Evolutionary conservation across 2,329 filamentous ascomycete species (phyloP), one percentile per base, ranked within the genome.

Genomic region (Neonectria faginata): DNA sequence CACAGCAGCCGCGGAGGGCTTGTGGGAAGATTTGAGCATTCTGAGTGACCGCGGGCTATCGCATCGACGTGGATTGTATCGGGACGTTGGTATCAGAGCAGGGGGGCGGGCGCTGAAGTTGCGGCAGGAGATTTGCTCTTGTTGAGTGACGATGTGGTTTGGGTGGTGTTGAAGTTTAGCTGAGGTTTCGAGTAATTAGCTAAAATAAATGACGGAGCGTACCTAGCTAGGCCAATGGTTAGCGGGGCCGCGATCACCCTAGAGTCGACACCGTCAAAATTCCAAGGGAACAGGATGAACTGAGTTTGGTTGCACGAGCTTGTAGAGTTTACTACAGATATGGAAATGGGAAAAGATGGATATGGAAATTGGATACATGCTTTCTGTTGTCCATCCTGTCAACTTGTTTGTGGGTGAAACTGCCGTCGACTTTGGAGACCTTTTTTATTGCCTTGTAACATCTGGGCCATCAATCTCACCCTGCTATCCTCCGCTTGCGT

Each of bases 21-120:
- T 88, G 79, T 94, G 89, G n/a, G 92, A 94, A 20, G 91, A 92
- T 75, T 89, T 93, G 53, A 95, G 82, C 91, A 93, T 93, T 36
- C 52, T 61, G 47, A 16, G 45, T 60, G 41, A 57, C 54, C 57
- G 58, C 58, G 55, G 45, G 50, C 18, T 69, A 70, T 61, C 39
- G 56, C 67, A 71, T 74, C 11, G 3, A 36, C 36, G 12, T 20
- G 27, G 14, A 9, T 2, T n/a, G 16, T 45, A 11, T 51, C 47
- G 25, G 16, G 11, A 1, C 18, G 12, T 6, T 20, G 12, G 11
- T 44, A 36, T 41, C 18, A 31, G 0, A 3, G 9, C 9, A 18
- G 18, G 8, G 29, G 8, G 12, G 31, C 3, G 42, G 16, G 25
- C 29, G 22, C 14, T 50, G 11, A 22, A 45, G 22, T 41, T 59